Conservation (phyloP, 805 yeast genomes). For the Hyphopichia homilentoma region DNA sequence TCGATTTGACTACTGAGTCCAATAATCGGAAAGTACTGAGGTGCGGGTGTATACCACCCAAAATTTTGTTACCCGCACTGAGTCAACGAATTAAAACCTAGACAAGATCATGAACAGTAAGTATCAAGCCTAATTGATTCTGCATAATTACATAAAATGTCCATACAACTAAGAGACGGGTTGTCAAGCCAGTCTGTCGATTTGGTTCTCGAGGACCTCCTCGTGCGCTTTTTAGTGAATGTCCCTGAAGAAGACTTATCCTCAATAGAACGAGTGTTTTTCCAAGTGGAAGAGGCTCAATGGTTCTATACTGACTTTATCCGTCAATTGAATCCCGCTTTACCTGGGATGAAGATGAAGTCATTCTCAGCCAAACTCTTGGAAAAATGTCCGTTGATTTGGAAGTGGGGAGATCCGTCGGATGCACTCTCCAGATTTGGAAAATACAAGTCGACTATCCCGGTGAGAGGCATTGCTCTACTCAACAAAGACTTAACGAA, state of each 20-base stretch:
- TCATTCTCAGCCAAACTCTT: constrained; percentile 66
- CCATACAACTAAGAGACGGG: constrained; percentile 52
- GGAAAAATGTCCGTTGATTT: constrained; percentile 67
- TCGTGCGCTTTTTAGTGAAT: constrained; percentile 86
- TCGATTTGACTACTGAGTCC: no score
- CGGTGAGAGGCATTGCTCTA: constrained; percentile 94
- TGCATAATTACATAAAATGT: no score
- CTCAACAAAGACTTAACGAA: constrained; percentile 68
- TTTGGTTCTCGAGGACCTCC: constrained; percentile 75
- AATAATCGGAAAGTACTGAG: no score
- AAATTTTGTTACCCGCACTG: no score
- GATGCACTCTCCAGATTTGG: constrained; percentile 78
- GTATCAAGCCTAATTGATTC: no score
- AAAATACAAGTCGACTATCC: constrained; percentile 82
- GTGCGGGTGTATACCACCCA: no score
- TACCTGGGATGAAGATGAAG: constrained; percentile 78
- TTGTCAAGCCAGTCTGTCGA: constrained; percentile 66
- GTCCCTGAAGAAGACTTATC: constrained; percentile 90
- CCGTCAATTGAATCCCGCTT: constrained; percentile 62
- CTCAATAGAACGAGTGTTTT: constrained; percentile 74
- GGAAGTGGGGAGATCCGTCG: constrained; percentile 83
- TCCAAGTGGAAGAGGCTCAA: constrained; percentile 96
- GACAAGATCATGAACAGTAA: no score
- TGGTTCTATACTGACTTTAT: constrained; percentile 94
- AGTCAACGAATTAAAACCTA: no score